Base-by-base conservation (phyloP, 2,329 filamentous ascomycete genomes). In the Botryosphaeria dothidea region DNA sequence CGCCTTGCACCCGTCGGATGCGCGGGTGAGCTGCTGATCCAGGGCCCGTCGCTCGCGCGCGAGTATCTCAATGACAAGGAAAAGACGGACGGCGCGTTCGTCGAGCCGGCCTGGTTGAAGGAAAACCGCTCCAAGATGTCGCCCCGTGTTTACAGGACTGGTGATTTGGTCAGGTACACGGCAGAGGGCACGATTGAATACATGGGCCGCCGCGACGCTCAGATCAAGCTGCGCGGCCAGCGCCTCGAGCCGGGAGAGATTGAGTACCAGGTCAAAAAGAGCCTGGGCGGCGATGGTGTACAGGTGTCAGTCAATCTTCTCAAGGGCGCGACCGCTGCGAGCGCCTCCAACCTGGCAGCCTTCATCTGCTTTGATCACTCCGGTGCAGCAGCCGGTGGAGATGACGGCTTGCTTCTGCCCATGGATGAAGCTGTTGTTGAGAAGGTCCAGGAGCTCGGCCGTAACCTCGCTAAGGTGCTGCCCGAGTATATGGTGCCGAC, bases 11-110 rank as follows among this genome's bases (percentile, higher is more conserved):
- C 74, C 0, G 74, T 76, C 23, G 74, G 48, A 25, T 51, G 48
- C n/a, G 48, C 48, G 54, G 76, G 75, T 0, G 87, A 89, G 70
- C 76, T 90, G 2, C 80, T 88, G 2, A 83, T 90, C 36, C 85
- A 88, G 69, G 86, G 86, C 0, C 84, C 84, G 0, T 84, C 78
- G 36, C 75, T 81, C 13, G 78, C 78, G 1, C 73, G 74, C 46
- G 74, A 73, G 3, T 77, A 77, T 65, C 52, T 73, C 8, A 70
- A 71, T 25, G 67, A 72, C 34, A 31, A 58, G 13, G 41, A 43
- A 29, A 56, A 62, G 25, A 64, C 56, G 21, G 54, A 19, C 8
- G 36, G 76, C 36, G 74, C 76, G 0, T 78, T 77, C 66, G 75
- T 78, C 17, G 25, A 29, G 38, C 71, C 73, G 21, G 67, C 70